Evolutionary conservation across 176 grass and related monocot species (phyloP).

Genomic region (Musa troglodytarum): DNA sequence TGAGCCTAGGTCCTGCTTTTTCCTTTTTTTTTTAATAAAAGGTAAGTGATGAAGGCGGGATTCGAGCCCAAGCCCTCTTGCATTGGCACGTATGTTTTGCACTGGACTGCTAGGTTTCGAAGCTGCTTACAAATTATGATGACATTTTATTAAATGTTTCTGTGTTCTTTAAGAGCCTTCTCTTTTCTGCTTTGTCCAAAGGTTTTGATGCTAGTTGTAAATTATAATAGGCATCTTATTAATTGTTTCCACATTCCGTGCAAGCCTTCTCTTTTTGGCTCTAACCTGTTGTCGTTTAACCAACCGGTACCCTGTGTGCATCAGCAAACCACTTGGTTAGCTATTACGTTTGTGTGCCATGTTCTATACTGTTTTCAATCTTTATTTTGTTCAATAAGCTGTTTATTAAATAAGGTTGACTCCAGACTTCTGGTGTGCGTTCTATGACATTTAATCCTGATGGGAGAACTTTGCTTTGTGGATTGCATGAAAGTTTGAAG

Average conservation of each 20-base stretch:
- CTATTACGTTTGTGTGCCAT: not conserved
- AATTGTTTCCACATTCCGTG: not conserved
- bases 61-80: too few species aligned
- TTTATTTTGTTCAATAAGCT: not conserved
- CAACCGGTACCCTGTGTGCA: not conserved
- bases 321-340: not conserved
- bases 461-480: conserved; percentile 83
- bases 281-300: not conserved
- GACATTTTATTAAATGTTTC: too few species aligned
- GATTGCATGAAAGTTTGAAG: conserved; percentile 92
- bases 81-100: too few species aligned
- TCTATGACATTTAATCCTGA: conserved; percentile 98
- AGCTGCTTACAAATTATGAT: too few species aligned
- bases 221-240: not conserved
- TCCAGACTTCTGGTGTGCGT: conserved; percentile 77
- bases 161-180: too few species aligned
- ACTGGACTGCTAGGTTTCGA: too few species aligned
- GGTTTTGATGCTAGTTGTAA: not conserved
- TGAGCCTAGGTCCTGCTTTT: too few species aligned
- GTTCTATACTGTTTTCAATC: not conserved
- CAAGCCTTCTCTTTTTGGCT: not conserved
- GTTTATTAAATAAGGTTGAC: conserved; percentile 10
- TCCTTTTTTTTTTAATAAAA: too few species aligned
- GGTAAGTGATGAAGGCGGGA: too few species aligned
- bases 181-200: too few species aligned